phyloP scores from a whole-genome alignment of 2,329 filamentous ascomycete species.

The Calycina herbarum region DNA sequence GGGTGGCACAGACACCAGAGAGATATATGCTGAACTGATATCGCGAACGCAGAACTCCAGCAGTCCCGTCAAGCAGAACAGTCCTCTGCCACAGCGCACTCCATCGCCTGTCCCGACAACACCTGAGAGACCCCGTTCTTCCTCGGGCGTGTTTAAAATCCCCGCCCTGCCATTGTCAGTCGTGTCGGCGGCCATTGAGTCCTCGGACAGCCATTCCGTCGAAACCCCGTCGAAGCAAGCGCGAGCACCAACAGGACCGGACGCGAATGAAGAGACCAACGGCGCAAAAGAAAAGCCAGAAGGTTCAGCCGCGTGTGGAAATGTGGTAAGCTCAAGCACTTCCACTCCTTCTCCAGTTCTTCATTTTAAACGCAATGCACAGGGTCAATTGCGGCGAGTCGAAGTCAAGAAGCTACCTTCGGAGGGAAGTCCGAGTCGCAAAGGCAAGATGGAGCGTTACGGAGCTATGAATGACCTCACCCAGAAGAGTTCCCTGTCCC shows the following conservation, averaged over 20 bases:
- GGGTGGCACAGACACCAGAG: slow-evolving; percentile 2
- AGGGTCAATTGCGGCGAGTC: not conserved
- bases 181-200: not conserved
- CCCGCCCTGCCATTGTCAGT: not conserved
- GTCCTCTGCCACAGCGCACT: not conserved
- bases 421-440: not conserved
- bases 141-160: not conserved
- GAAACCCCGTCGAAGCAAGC: not conserved
- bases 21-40: slow-evolving; percentile 1
- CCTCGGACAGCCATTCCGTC: not conserved
- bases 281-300: not conserved
- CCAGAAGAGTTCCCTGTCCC: slow-evolving; percentile 32
- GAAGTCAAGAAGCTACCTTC: not conserved
- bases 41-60: not conserved
- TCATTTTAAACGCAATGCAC: not conserved
- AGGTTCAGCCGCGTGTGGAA: not conserved
- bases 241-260: not conserved
- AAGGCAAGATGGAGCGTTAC: slow-evolving; percentile 11
- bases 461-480: slow-evolving; percentile 20
- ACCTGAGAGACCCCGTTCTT: not conserved
- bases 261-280: not conserved
- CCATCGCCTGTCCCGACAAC: not conserved
- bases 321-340: not conserved
- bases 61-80: not conserved
- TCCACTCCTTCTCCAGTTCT: not conserved